Conservation (phyloP, 2,329 filamentous ascomycete genomes). For the Chaetomium sp. region DNA sequence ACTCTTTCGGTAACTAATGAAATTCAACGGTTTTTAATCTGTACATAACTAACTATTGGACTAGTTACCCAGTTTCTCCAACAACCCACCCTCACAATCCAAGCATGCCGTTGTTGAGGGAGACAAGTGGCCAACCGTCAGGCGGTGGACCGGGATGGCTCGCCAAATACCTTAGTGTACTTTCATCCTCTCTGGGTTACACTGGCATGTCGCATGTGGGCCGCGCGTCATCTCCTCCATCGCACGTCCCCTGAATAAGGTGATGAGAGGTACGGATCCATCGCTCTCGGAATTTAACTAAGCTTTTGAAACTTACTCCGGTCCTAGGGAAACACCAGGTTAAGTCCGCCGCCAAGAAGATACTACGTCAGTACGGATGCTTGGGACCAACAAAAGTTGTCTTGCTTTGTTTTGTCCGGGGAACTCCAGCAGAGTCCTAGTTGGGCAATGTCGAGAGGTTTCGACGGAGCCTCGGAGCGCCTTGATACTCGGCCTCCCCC, state of each 20-base stretch:
- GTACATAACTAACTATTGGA: no score
- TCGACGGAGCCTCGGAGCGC: background rate
- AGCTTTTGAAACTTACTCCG: background rate
- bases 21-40: background rate
- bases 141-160: background rate
- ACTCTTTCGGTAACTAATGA: background rate
- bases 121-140: background rate
- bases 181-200: background rate
- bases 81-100: background rate
- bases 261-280: background rate
- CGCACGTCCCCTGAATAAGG: background rate
- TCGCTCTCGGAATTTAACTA: background rate
- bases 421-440: slow-evolving; percentile 1
- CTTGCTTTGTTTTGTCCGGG: background rate
- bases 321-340: background rate
- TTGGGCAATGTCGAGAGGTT: background rate
- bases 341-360: slow-evolving; percentile 4
- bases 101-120: background rate
- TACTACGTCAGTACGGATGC: slow-evolving; percentile 7
- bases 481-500: background rate
- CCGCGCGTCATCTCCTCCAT: slow-evolving; percentile 17
- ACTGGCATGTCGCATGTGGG: slow-evolving; percentile 9
- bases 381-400: background rate
- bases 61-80: background rate
- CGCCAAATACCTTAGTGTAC: background rate